Evolutionary conservation across 441 rosid genomes (phyloP).

Genomic region (Melastoma candidum): DNA sequence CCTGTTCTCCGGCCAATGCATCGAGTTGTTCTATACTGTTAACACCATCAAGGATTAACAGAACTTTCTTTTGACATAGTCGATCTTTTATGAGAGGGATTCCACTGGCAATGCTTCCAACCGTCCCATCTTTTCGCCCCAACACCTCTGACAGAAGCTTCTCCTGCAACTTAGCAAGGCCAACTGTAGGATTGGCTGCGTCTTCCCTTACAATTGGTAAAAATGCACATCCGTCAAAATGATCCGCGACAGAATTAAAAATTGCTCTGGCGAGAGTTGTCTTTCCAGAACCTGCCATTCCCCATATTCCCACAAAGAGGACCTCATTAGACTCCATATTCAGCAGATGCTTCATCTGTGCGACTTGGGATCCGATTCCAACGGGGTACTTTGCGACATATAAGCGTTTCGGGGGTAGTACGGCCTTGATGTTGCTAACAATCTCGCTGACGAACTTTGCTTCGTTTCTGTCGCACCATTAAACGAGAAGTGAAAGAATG

Average conservation of each 20-base stretch:
- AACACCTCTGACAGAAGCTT: not conserved
- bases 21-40: not conserved
- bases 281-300: not conserved
- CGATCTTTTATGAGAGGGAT: not conserved
- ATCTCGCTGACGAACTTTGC: too few relatives aligned
- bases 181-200: not conserved
- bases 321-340: not conserved
- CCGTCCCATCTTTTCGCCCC: not conserved
- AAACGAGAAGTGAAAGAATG: too few relatives aligned
- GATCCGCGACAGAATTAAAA: not conserved
- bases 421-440: too few relatives aligned
- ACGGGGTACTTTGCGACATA: too few relatives aligned
- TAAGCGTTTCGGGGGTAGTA: too few relatives aligned
- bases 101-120: not conserved
- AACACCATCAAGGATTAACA: not conserved
- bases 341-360: not conserved
- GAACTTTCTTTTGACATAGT: not conserved
- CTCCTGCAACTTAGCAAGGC: not conserved
- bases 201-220: not conserved
- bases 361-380: too few relatives aligned
- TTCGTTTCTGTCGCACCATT: too few relatives aligned
- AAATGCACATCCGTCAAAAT: not conserved
- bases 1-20: not conserved
- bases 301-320: slow-evolving; percentile 1
- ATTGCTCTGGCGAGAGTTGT: not conserved